phyloP scores from a whole-genome alignment of 176 grass and related monocot genomes.

The Elymus sibiricus region DNA sequence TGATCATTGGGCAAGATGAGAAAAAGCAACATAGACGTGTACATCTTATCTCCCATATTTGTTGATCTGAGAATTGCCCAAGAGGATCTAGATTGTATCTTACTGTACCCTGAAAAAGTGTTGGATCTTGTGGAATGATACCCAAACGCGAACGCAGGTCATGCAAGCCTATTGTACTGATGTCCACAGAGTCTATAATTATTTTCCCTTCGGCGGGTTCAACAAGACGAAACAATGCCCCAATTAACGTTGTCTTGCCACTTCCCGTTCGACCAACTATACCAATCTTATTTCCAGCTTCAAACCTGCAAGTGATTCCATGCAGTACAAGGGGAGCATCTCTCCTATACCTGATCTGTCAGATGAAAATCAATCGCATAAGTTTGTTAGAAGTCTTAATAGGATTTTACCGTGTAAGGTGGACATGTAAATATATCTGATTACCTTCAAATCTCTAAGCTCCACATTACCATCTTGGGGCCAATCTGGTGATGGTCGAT shows the following conservation, averaged over 20 bases:
- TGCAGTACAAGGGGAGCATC: constrained; percentile 69
- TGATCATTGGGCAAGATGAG: background rate
- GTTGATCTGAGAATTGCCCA: constrained; percentile 58
- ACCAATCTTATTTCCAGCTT: constrained; percentile 83
- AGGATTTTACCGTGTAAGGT: background rate
- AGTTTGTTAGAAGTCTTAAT: constrained; percentile 3
- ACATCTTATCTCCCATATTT: constrained; percentile 83
- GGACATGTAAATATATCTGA: background rate
- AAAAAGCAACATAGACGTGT: background rate
- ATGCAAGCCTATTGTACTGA: constrained; percentile 71
- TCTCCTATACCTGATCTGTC: constrained; percentile 77
- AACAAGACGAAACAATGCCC: constrained; percentile 87
- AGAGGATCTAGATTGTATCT: constrained; percentile 91
- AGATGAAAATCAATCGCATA: constrained; percentile 12
- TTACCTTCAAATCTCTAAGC: constrained; percentile 78
- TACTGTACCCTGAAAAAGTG: constrained; percentile 80
- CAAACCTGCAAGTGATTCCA: constrained; percentile 78
- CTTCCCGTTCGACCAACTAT: constrained; percentile 95
- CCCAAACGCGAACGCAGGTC: constrained; percentile 85
- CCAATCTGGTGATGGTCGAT: constrained; percentile 61
- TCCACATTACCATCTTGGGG: constrained; percentile 65
- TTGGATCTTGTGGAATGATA: constrained; percentile 99
- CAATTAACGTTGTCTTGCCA: constrained; percentile 90
- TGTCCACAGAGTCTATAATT: constrained; percentile 66
- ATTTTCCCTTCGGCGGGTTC: constrained; percentile 84